Evolutionary conservation across 1,284 basidiomycete species (phyloP), one percentile per base, ranked within the genome.

Genomic region (Irpex sp.): DNA sequence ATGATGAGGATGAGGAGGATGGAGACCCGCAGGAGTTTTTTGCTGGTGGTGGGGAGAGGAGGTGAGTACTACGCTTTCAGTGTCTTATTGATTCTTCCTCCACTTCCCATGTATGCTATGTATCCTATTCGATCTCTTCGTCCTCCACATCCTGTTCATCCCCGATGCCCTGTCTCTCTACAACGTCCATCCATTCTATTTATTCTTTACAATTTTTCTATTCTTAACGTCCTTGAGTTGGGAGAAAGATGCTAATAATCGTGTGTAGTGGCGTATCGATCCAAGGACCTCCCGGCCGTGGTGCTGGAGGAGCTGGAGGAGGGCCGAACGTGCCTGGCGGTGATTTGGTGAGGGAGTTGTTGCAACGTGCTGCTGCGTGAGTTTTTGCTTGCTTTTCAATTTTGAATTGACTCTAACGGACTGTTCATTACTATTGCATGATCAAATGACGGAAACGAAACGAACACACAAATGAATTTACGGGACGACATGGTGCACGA

Each of bases 11-110:
- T 0, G 78, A 81, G 4, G 77, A 77, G 15, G 70, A 67, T 4
- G 73, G 70, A n/a, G 65, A 66, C 13, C 72, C 76, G 48, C 84
- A 90, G 68, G 88, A 81, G 68, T 93, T 86, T 83, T 94, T 92
- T 74, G 88, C 94, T 2, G 95, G 94, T 2, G 95, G 94, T 38
- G 94, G 95, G 0, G 94, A 96, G 74, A 80, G 91, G 69, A 94
- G 92, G 93, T 92, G 59, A 49, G 80, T 67, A 2, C 3, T 26
- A n/a, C n/a, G 21, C 21, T 26, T 26, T 26, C 2, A 26, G 21
- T 26, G 21, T 26, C 21, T 26, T n/a, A n/a, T n/a, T n/a, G n/a
- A n/a, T n/a, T n/a, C n/a, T n/a, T n/a, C n/a, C n/a, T n/a, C n/a
- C n/a, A n/a, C n/a, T n/a, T n/a, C n/a, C n/a, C n/a, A n/a, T n/a